phyloP scores from a whole-genome alignment of 768 basidiomycete species.

The Epithele typhae region DNA sequence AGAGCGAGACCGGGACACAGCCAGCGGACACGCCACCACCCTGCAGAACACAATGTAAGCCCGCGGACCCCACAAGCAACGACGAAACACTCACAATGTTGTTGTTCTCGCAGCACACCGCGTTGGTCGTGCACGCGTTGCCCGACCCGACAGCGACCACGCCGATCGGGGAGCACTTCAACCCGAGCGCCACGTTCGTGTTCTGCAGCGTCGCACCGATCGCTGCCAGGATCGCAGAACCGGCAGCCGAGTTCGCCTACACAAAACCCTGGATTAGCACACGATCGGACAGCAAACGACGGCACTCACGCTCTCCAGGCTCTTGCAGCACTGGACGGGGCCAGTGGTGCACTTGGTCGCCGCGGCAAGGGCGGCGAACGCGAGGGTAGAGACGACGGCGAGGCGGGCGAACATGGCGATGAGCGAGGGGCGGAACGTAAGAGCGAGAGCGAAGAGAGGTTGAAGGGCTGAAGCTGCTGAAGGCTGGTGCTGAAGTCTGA shows the following conservation, averaged over 20 bases:
- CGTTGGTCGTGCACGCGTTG: conserved; percentile 7
- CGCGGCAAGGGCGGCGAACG: conserved; percentile 2
- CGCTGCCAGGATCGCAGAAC: neutral
- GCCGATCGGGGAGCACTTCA: conserved; percentile 13
- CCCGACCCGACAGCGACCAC: conserved; percentile 5
- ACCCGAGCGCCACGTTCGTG: conserved; percentile 16
- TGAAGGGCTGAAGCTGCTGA: too few species aligned
- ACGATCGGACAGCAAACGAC: too few species aligned
- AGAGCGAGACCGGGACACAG: conserved; percentile 5
- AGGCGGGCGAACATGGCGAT: conserved; percentile 4
- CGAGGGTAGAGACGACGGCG: conserved; percentile 2
- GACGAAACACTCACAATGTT: conserved; percentile 15
- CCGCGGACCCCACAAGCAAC: neutral
- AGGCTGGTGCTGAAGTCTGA: too few species aligned
- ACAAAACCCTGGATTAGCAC: neutral
- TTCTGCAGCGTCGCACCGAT: conserved; percentile 10
- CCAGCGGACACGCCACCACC: conserved; percentile 17
- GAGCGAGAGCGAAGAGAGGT: too few species aligned
- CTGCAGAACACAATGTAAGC: neutral
- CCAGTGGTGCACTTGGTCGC: conserved; percentile 8
- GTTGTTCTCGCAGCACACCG: conserved; percentile 27
- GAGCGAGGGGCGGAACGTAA: too few species aligned
- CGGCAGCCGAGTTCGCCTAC: neutral
- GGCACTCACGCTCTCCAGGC: conserved; percentile 1
- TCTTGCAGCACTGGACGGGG: conserved; percentile 9